These are phyloP conservation scores for Scheffersomyces titani DNA, from an alignment of 1,139 yeast genomes.

Conservation along the genomic window DNA sequence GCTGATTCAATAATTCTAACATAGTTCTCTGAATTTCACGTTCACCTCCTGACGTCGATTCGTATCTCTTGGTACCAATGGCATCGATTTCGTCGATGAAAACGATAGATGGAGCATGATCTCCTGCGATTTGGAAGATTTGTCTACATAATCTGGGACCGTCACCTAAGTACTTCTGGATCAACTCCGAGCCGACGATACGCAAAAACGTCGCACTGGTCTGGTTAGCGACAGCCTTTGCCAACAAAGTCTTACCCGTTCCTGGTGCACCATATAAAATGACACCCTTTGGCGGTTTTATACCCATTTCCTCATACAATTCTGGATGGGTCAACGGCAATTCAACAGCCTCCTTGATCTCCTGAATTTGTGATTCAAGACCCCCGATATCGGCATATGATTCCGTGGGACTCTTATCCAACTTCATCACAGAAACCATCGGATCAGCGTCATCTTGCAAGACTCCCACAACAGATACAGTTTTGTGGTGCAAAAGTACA, in stretches of 20 bases:
- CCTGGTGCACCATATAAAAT: constrained; percentile 99
- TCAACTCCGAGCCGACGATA: constrained; percentile 95
- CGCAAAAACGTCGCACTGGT: constrained; percentile 95
- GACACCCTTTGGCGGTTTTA: constrained; percentile 98
- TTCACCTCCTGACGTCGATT: constrained; percentile 95
- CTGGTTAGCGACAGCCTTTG: constrained; percentile 98
- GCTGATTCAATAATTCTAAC: constrained; percentile 94
- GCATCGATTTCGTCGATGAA: constrained; percentile 99
- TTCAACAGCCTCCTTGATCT: constrained; percentile 97
- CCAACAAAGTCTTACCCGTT: constrained; percentile 95
- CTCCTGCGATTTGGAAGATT: constrained; percentile 95
- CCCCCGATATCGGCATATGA: constrained; percentile 98
- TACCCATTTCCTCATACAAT: constrained; percentile 98
- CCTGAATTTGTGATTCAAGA: constrained; percentile 92
- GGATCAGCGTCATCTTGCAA: constrained; percentile 97
- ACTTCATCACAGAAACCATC: constrained; percentile 95
- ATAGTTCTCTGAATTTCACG: constrained; percentile 98
- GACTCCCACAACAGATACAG: constrained; percentile 93
- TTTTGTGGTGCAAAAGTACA: constrained; percentile 91
- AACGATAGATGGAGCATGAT: constrained; percentile 96
- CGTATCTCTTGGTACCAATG: constrained; percentile 96
- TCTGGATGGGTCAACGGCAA: constrained; percentile 97
- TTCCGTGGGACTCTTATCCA: constrained; percentile 96
- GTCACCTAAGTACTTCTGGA: constrained; percentile 96
- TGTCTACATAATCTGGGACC: constrained; percentile 96